A percentile compares a stretch with the other conserved stretches of the same genome.
Evolutionary conservation across 1,284 basidiomycete species (phyloP).

Genomic region (Neonothopanus nambi): DNA sequence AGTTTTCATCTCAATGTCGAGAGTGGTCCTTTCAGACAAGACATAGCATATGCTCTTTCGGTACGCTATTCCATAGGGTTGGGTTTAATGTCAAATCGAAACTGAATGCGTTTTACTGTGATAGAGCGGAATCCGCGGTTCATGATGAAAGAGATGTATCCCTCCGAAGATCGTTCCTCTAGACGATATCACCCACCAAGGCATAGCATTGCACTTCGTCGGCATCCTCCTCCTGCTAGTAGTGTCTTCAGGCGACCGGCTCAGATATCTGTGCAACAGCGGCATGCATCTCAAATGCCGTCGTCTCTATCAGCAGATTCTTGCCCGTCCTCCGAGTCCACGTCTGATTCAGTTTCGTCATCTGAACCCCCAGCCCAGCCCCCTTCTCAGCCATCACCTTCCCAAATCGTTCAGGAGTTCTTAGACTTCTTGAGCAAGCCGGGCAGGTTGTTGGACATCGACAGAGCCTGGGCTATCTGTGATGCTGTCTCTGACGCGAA

Average conservation of each 20-base stretch:
- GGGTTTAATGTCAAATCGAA: not conserved
- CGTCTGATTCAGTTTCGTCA: not conserved
- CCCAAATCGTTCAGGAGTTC: not conserved
- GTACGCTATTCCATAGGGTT: not conserved
- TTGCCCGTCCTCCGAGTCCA: too few relatives aligned
- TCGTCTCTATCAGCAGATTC: constrained; percentile 12
- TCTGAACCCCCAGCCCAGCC: not conserved
- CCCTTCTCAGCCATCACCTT: not conserved
- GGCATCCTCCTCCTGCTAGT: too few relatives aligned
- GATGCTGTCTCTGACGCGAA: constrained; percentile 22
- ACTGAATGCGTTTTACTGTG: not conserved
- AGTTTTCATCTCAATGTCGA: constrained; percentile 33
- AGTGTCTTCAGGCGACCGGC: too few relatives aligned
- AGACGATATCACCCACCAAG: constrained; percentile 4
- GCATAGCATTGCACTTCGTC: too few relatives aligned
- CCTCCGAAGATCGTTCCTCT: constrained; percentile 12
- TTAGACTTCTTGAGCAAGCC: not conserved
- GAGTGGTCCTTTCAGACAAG: constrained; percentile 40
- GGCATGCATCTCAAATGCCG: constrained; percentile 26
- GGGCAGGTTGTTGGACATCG: constrained; percentile 31
- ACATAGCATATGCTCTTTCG: constrained; percentile 19
- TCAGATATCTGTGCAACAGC: constrained; percentile 18
- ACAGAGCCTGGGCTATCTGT: constrained; percentile 40
- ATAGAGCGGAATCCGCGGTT: constrained; percentile 30
- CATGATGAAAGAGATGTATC: constrained; percentile 30